These are phyloP conservation scores for Camelina laxa DNA, from an alignment of 345 rosid genomes.

Conservation along the genomic window DNA sequence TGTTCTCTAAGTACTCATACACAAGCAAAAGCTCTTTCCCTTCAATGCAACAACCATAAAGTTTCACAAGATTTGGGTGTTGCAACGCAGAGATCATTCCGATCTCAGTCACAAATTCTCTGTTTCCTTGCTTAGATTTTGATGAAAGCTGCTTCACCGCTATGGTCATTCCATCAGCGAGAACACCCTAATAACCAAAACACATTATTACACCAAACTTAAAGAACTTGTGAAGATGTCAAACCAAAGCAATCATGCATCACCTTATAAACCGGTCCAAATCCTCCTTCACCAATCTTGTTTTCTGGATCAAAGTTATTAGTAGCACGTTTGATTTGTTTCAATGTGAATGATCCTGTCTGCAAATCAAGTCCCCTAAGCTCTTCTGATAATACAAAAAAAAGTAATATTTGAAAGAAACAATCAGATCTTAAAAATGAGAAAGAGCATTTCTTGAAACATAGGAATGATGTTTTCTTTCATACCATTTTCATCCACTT, in stretches of 20 bases:
- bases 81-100: slow-evolving; percentile 66
- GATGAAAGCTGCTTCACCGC: slow-evolving; percentile 77
- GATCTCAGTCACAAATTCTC: slow-evolving; percentile 67
- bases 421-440: slow-evolving; percentile 16
- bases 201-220: slow-evolving; percentile 17
- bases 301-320: slow-evolving; percentile 67
- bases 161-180: slow-evolving; percentile 57
- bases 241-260: background rate
- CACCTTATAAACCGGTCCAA: slow-evolving; percentile 96
- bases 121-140: slow-evolving; percentile 69
- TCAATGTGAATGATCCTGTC: slow-evolving; percentile 75
- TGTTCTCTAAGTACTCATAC: slow-evolving; percentile 75
- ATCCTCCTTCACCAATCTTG: slow-evolving; percentile 97
- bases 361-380: slow-evolving; percentile 69
- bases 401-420: background rate
- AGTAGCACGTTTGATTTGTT: slow-evolving; percentile 78
- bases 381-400: slow-evolving; percentile 44
- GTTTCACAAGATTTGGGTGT: slow-evolving; percentile 70
- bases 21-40: slow-evolving; percentile 63
- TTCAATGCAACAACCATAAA: slow-evolving; percentile 72
- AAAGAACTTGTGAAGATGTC: background rate
- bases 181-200: slow-evolving; percentile 52
- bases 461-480: too few relatives aligned
- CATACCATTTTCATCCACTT: slow-evolving; percentile 64
- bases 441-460: slow-evolving; percentile 18